Evolutionary conservation across 2,329 filamentous ascomycete species (phyloP), one percentile per base, ranked within the genome.

Genomic region (Orbilia ellipsospora): DNA sequence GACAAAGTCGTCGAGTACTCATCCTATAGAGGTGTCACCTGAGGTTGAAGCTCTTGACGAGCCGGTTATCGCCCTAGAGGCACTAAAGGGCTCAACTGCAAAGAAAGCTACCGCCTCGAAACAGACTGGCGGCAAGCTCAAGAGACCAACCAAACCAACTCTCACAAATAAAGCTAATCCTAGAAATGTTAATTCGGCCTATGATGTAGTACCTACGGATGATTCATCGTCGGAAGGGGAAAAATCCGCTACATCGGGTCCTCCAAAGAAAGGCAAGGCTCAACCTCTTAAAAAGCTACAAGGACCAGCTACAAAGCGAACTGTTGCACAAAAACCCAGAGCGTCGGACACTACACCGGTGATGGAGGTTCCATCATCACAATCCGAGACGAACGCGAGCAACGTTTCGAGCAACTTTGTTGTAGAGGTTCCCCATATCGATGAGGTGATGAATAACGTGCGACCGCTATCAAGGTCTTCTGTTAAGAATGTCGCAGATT

Each of bases 391-490:
- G 6, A 61, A 6, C 15, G 8, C 36, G 8, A 28, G 18, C 10
- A 55, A 36, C 5, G 36, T 57, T 16, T 57, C 59, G 15, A 66
- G 28, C 42, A 54, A 62, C 36, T 73, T 73, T 45, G 62, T 67
- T 15, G 62, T 73, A 20, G 69, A 73, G 28, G 54, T 73, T 5
- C 69, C 62, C 13, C 62, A 50, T 36, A 73, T 73, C 20, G 61
- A 73, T 10, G 69, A 73, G 7, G 36, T 73, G 16, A 18, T 59
- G 4, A 50, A 42, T 40, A 40, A 16, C 12, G 56, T 66, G 28
- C 65, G 69, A 57, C 48, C 36, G 5, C n/a, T 26, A n/a, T 57
- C 62, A 1, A 12, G 18, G 16, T 48, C 55, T 4, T 56, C 62
- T 26, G 56, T 73, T 12, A 60, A 51, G 13, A 59, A 65, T 26